Evolutionary conservation across 202 grass and related monocot species (phyloP).

Genomic region (Zoysia matrella): DNA sequence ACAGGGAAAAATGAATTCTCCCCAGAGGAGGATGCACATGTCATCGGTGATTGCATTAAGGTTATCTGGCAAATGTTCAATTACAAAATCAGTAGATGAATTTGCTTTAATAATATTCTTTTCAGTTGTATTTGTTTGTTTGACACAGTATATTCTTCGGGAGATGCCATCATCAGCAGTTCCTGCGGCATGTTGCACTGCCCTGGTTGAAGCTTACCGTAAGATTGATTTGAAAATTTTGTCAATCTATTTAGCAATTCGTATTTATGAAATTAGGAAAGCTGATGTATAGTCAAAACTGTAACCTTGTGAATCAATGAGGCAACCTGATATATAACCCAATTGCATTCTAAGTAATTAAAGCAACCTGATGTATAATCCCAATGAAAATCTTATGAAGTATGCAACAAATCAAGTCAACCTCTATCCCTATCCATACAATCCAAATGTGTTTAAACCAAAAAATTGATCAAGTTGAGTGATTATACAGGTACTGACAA

Average conservation of each 20-base stretch:
- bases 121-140: constrained; percentile 35
- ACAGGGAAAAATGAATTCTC: constrained; percentile 61
- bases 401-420: constrained; percentile 32
- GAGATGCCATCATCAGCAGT: constrained; percentile 91
- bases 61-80: constrained; percentile 39
- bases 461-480: constrained; percentile 30
- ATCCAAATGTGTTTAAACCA: no score
- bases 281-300: neutral
- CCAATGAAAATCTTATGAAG: neutral
- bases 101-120: constrained; percentile 26
- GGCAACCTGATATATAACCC: constrained; percentile 6
- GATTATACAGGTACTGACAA: constrained; percentile 76
- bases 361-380: no score
- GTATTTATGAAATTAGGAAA: constrained; percentile 31
- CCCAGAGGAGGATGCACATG: constrained; percentile 77
- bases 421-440: no score
- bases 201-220: constrained; percentile 87
- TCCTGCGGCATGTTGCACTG: constrained; percentile 87
- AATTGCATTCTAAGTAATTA: neutral
- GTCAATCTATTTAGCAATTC: constrained; percentile 34
- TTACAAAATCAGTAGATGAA: constrained; percentile 26
- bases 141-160: constrained; percentile 78
- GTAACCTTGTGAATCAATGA: constrained; percentile 34
- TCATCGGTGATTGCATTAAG: constrained; percentile 99
- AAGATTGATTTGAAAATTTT: constrained; percentile 52